phyloP scores from a whole-genome alignment of 495 filamentous ascomycete species.

The Geopyxis carbonaria region DNA sequence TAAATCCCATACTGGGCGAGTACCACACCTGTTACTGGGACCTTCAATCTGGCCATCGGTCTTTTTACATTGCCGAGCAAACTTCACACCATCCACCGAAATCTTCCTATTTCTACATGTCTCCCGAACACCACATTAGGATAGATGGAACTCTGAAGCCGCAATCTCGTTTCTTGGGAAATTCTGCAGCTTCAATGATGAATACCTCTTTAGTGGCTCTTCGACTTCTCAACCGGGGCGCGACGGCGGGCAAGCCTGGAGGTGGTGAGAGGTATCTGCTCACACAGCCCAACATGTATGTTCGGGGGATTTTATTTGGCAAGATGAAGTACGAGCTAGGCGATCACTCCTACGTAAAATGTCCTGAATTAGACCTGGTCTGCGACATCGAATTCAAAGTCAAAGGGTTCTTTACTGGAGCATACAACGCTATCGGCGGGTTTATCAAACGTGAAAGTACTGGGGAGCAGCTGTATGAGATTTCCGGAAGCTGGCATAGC shows the following conservation, averaged over 20 bases:
- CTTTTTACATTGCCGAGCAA: constrained; percentile 93
- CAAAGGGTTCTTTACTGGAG: constrained; percentile 92
- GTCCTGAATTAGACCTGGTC: constrained; percentile 67
- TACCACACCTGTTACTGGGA: constrained; percentile 94
- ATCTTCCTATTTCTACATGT: constrained; percentile 98
- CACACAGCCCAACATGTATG: constrained; percentile 99
- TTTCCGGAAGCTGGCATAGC: constrained; percentile 83
- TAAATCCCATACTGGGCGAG: constrained; percentile 95
- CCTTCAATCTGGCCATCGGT: constrained; percentile 63
- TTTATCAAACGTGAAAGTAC: constrained; percentile 79
- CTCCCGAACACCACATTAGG: constrained; percentile 79
- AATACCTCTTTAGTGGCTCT: constrained; percentile 74
- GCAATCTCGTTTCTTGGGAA: constrained; percentile 89
- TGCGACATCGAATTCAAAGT: constrained; percentile 97
- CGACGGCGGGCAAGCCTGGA: constrained; percentile 31
- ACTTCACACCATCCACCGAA: constrained; percentile 97
- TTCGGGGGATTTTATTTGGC: constrained; percentile 87
- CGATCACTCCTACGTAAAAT: constrained; percentile 87
- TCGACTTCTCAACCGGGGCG: constrained; percentile 52
- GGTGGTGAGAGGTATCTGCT: constrained; percentile 77
- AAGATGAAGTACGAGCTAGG: constrained; percentile 99
- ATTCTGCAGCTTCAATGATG: constrained; percentile 97
- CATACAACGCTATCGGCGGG: constrained; percentile 90
- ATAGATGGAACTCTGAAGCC: constrained; percentile 94
- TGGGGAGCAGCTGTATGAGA: constrained; percentile 69